A percentile compares a stretch with the other conserved stretches of the same genome.
phyloP scores from a whole-genome alignment of 2,329 filamentous ascomycete species.

The Penicillium sp. region DNA sequence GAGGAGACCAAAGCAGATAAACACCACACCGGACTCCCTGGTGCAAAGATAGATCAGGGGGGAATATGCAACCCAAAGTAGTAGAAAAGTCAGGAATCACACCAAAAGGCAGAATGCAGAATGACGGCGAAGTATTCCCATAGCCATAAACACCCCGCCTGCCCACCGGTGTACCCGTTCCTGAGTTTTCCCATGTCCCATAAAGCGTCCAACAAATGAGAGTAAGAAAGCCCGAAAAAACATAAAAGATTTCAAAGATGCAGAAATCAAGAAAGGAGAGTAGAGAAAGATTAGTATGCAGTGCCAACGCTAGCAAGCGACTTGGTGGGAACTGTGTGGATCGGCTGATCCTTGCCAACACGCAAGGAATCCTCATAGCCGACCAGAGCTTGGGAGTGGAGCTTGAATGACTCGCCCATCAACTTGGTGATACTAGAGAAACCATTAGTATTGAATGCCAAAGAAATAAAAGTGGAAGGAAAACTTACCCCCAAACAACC shows the following conservation, averaged over 20 bases:
- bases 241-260: slow-evolving; percentile 13
- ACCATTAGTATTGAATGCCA: slow-evolving; percentile 8
- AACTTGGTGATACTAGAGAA: slow-evolving; percentile 61
- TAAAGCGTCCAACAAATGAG: slow-evolving; percentile 38
- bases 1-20: slow-evolving; percentile 37
- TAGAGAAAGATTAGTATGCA: slow-evolving; percentile 35
- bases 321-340: slow-evolving; percentile 46
- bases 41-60: slow-evolving; percentile 35
- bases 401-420: slow-evolving; percentile 97
- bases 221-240: slow-evolving; percentile 28
- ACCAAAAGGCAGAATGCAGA: slow-evolving; percentile 34
- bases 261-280: slow-evolving; percentile 15
- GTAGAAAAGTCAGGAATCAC: slow-evolving; percentile 32
- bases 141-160: slow-evolving; percentile 35
- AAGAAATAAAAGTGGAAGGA: not conserved
- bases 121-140: slow-evolving; percentile 32
- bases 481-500: slow-evolving; percentile 95
- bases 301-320: slow-evolving; percentile 45
- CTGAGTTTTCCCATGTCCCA: slow-evolving; percentile 43
- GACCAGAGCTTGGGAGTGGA: slow-evolving; percentile 90
- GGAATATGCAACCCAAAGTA: slow-evolving; percentile 27
- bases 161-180: slow-evolving; percentile 37
- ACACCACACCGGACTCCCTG: slow-evolving; percentile 48
- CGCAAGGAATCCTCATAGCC: slow-evolving; percentile 76
- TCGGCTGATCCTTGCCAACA: slow-evolving; percentile 41